These are phyloP conservation scores for Solanum pennellii DNA, from an alignment of 257 asterid genomes.

Conservation along the genomic window DNA sequence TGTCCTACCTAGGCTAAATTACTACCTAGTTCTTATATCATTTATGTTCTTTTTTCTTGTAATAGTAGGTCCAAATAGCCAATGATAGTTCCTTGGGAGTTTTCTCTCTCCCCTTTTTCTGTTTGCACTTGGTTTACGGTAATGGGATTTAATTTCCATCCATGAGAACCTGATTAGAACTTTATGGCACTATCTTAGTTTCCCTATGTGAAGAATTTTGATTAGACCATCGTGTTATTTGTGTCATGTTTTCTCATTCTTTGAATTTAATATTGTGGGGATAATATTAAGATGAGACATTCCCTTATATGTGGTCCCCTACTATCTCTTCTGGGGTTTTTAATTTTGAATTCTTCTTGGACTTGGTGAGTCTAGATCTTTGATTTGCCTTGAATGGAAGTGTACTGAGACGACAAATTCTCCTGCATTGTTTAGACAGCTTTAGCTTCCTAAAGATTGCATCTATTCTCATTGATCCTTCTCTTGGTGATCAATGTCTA, in stretches of 20 bases:
- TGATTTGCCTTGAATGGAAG: neutral
- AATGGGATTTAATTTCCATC: neutral
- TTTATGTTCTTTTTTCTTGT: neutral
- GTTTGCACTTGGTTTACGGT: neutral
- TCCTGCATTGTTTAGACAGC: neutral
- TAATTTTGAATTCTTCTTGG: neutral
- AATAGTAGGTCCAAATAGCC: neutral
- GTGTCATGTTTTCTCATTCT: neutral
- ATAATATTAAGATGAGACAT: neutral
- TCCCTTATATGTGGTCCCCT: neutral
- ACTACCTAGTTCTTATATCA: neutral
- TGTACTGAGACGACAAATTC: neutral
- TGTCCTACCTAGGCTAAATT: neutral
- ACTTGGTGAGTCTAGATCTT: neutral
- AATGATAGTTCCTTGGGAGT: neutral
- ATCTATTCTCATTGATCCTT: neutral
- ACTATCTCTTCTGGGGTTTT: neutral
- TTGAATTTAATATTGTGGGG: neutral
- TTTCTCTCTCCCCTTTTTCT: neutral
- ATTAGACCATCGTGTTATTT: neutral
- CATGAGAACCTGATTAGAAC: neutral
- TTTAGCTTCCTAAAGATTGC: neutral
- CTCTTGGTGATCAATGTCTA: neutral
- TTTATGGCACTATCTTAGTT: neutral
- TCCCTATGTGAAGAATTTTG: neutral